phyloP scores from a whole-genome alignment of 2,329 filamentous ascomycete genomes.

The Pseudopithomyces maydicus region DNA sequence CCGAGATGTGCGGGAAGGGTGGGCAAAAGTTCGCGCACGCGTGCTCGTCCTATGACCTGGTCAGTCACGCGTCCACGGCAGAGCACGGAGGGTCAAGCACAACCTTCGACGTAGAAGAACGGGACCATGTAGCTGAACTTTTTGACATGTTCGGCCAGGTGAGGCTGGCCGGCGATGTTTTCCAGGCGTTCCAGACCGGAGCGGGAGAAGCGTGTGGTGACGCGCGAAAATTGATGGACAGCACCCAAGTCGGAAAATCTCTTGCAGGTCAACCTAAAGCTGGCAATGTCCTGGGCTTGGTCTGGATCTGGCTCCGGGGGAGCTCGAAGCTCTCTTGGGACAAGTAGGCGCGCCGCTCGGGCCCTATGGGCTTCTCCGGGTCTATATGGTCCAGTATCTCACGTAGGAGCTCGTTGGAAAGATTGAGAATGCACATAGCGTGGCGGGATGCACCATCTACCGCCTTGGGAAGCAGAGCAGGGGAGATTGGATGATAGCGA shows the following conservation, averaged over 20 bases:
- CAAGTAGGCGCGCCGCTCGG: conserved; percentile 57
- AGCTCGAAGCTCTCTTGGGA: conserved; percentile 58
- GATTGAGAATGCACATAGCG: conserved; percentile 44
- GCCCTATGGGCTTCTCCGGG: conserved; percentile 55
- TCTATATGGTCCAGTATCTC: conserved; percentile 59
- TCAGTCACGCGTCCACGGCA: conserved; percentile 23
- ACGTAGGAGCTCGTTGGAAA: conserved; percentile 57
- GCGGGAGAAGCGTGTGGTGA: conserved; percentile 57
- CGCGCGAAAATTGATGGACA: conserved; percentile 56
- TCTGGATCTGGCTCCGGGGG: conserved; percentile 49
- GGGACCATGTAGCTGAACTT: conserved; percentile 66
- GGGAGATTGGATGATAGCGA: not conserved
- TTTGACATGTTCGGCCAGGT: conserved; percentile 60
- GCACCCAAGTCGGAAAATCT: conserved; percentile 57
- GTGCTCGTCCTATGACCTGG: conserved; percentile 43
- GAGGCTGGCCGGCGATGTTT: conserved; percentile 53
- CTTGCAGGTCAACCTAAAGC: conserved; percentile 55
- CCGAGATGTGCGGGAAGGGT: conserved; percentile 43
- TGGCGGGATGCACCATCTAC: conserved; percentile 33
- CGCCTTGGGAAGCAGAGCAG: conserved; percentile 18
- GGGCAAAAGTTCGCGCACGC: conserved; percentile 47
- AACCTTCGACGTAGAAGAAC: conserved; percentile 62
- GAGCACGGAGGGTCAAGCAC: conserved; percentile 22
- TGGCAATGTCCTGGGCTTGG: conserved; percentile 51
- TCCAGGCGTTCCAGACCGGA: conserved; percentile 57